phyloP scores from a whole-genome alignment of 305 asterid genomes.

The Euphrasia arctica region DNA sequence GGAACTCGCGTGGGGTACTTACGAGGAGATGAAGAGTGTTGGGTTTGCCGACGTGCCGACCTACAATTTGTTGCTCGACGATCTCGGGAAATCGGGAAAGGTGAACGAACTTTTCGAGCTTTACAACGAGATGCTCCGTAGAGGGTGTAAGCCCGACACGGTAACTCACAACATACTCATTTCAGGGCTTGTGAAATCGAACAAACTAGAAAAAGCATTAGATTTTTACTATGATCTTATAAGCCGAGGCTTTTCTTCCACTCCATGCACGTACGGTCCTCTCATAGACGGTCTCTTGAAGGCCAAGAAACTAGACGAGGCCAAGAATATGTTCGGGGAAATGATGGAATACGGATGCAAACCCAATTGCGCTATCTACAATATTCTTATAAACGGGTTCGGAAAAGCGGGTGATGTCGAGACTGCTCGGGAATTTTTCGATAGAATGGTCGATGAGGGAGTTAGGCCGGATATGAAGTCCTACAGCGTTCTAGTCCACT shows the following conservation, averaged over 20 bases:
- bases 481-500: constrained; percentile 78
- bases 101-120: constrained; percentile 57
- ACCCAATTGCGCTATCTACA: constrained; percentile 85
- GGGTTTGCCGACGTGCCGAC: constrained; percentile 66
- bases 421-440: constrained; percentile 56
- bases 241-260: constrained; percentile 82
- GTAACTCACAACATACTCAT: constrained; percentile 80
- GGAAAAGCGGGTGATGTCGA: constrained; percentile 85
- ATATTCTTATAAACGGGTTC: constrained; percentile 84
- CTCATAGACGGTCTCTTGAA: constrained; percentile 83
- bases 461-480: constrained; percentile 87
- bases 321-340: constrained; percentile 69
- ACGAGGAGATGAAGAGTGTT: constrained; percentile 61
- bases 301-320: constrained; percentile 55
- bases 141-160: constrained; percentile 62
- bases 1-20: constrained; percentile 68
- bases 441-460: constrained; percentile 83
- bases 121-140: constrained; percentile 72
- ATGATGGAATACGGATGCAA: constrained; percentile 73
- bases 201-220: constrained; percentile 60
- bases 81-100: constrained; percentile 82
- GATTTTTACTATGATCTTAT: constrained; percentile 73
- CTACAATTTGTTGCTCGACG: constrained; percentile 79
- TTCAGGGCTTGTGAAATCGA: constrained; percentile 79
- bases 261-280: constrained; percentile 96